A percentile compares a stretch with the other conserved stretches of the same genome.
Evolutionary conservation across 2,329 filamentous ascomycete genomes (phyloP).

Genomic region (Colletotrichum eremochloae): DNA sequence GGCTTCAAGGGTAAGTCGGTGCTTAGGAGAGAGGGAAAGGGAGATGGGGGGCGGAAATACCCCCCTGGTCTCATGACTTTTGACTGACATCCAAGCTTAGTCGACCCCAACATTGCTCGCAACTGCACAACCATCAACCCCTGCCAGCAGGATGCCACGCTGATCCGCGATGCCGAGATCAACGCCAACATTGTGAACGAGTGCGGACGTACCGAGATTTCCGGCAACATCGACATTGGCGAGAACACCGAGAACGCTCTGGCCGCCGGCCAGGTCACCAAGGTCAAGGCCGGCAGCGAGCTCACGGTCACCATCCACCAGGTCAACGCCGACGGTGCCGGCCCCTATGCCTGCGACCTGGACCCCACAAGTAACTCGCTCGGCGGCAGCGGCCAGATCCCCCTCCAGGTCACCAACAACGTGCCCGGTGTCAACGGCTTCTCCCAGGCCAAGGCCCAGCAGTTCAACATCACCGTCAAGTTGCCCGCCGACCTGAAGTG

Average conservation of each 20-base stretch:
- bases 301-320: conserved; percentile 66
- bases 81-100: conserved; percentile 46
- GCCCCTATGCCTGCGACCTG: conserved; percentile 68
- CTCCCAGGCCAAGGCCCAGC: conserved; percentile 66
- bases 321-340: conserved; percentile 67
- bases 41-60: background rate
- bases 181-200: conserved; percentile 66
- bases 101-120: conserved; percentile 68
- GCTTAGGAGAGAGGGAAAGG: no score
- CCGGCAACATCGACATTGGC: conserved; percentile 73
- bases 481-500: conserved; percentile 65
- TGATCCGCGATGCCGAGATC: conserved; percentile 72
- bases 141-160: conserved; percentile 75
- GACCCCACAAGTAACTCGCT: conserved; percentile 61
- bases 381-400: conserved; percentile 59
- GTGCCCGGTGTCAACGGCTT: conserved; percentile 70
- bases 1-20: conserved; percentile 60
- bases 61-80: no score
- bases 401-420: conserved; percentile 68
- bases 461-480: conserved; percentile 69
- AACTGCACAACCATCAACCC: conserved; percentile 75
- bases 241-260: conserved; percentile 67
- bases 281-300: conserved; percentile 60
- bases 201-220: conserved; percentile 72
- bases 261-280: conserved; percentile 60